phyloP scores from a whole-genome alignment of 2,329 filamentous ascomycete species.

The Claviceps paspali region DNA sequence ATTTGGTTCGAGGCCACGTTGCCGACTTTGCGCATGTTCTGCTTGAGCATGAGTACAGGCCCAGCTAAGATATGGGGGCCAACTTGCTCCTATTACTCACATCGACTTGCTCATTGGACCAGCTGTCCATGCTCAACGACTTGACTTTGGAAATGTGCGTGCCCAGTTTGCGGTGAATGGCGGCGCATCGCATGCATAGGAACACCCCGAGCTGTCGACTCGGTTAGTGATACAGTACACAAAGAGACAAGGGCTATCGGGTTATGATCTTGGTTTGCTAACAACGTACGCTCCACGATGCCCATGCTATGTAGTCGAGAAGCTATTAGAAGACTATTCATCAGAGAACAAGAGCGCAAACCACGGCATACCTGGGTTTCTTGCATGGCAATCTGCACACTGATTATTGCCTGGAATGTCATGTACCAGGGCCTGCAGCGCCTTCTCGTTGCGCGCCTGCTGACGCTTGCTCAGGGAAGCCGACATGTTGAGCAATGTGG shows the following conservation, averaged over 20 bases:
- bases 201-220: slow-evolving; percentile 72
- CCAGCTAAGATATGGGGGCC: background rate
- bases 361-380: slow-evolving; percentile 64
- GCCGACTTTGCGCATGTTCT: slow-evolving; percentile 92
- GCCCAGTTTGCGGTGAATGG: slow-evolving; percentile 88
- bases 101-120: slow-evolving; percentile 91
- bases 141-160: slow-evolving; percentile 99
- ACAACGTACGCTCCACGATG: slow-evolving; percentile 71
- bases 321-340: slow-evolving; percentile 13
- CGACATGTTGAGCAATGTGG: slow-evolving; percentile 37
- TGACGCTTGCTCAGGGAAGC: slow-evolving; percentile 80
- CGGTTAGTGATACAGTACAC: slow-evolving; percentile 3
- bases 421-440: slow-evolving; percentile 77
- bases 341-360: background rate
- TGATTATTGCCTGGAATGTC: slow-evolving; percentile 73
- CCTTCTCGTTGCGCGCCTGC: slow-evolving; percentile 91
- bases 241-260: background rate
- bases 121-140: slow-evolving; percentile 95
- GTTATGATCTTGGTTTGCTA: background rate
- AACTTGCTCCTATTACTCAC: slow-evolving; percentile 32
- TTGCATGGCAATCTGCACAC: slow-evolving; percentile 84
- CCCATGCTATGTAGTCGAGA: slow-evolving; percentile 55
- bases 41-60: background rate
- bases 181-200: slow-evolving; percentile 92
- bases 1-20: slow-evolving; percentile 74